Base-by-base conservation (phyloP, 2,329 filamentous ascomycete species). In the Dichotomopilus funicola region DNA sequence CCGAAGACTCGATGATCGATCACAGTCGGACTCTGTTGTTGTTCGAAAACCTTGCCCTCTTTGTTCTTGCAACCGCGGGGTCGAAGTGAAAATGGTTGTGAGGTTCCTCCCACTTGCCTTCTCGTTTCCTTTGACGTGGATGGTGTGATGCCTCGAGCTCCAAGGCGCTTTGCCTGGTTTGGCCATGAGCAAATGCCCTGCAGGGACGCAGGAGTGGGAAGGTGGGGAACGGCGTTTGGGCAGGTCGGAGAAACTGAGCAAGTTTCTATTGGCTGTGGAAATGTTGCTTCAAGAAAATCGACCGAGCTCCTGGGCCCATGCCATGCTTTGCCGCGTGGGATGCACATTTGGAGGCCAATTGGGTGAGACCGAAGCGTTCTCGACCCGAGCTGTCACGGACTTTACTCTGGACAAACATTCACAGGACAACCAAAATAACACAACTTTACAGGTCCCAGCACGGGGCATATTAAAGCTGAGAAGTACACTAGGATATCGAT, bases 231-330 rank as follows among this genome's bases (percentile, higher is more conserved):
- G 52, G 61, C 49, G 60, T 57, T 47, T 52, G 43, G 53, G 48
- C 10, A 52, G 47, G 1, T 49, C 53, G 54, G 56, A 51, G 45
- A 41, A 46, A 54, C 52, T 68, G 71, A 73, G 71, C 71, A 73
- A 71, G 71, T 73, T 73, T 72, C 65, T 59, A 73, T 73, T 72
- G 71, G 71, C 63, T 59, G 50, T 10, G n/a, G 12, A 48, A 7
- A n/a, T 42, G 13, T 34, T 12, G 35, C 46, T 46, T 35, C 47
- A 50, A 35, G 47, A 51, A 43, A 48, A 52, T 42, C 48, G 19
- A 49, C 49, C 34, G 44, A 35, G 19, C 27, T 41, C 10, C 53
- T 35, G 52, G 34, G 38, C 8, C 27, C 33, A 37, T 46, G 38
- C 51, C 43, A 11, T n/a, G 31, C 12, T 35, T 11, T 33, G n/a